Percentiles rank a stretch among this genome's conserved stretches.
Conservation (phyloP, 2,329 filamentous ascomycete species). For the Pochonia chlamydosporia region DNA sequence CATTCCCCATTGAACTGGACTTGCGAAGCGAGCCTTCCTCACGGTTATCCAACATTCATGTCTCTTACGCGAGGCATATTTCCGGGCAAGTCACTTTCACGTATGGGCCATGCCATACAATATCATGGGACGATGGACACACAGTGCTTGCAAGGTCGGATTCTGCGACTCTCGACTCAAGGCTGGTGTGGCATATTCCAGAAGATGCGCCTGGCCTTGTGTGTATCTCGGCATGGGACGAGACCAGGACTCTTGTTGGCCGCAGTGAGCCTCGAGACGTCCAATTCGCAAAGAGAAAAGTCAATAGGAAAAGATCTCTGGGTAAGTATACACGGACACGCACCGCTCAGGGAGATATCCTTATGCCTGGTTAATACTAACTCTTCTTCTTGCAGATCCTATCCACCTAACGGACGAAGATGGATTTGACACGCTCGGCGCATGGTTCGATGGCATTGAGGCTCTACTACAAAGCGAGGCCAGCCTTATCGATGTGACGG, state of each 20-base stretch:
- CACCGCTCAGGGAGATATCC: too few species aligned
- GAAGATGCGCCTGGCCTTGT: conserved; percentile 21
- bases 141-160: conserved; percentile 10
- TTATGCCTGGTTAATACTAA: too few species aligned
- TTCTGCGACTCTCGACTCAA: neutral
- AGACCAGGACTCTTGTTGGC: conserved; percentile 23
- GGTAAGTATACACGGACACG: too few species aligned
- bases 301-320: conserved; percentile 10
- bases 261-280: conserved; percentile 28
- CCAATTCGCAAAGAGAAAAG: conserved; percentile 4
- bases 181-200: conserved; percentile 11
- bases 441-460: conserved; percentile 62
- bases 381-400: conserved; percentile 10
- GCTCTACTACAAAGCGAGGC: conserved; percentile 50
- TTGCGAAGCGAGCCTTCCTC: conserved; percentile 24
- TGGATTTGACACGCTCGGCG: conserved; percentile 41
- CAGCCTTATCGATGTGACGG: conserved; percentile 21
- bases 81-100: conserved; percentile 12
- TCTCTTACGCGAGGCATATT: conserved; percentile 11
- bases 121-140: conserved; percentile 11
- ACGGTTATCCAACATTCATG: conserved; percentile 27
- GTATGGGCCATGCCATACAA: conserved; percentile 14
- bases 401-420: conserved; percentile 46
- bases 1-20: conserved; percentile 26
- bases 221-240: conserved; percentile 35